Evolutionary conservation across 139 green algal genomes (phyloP).

Genomic region (Tetraselmis striata): DNA sequence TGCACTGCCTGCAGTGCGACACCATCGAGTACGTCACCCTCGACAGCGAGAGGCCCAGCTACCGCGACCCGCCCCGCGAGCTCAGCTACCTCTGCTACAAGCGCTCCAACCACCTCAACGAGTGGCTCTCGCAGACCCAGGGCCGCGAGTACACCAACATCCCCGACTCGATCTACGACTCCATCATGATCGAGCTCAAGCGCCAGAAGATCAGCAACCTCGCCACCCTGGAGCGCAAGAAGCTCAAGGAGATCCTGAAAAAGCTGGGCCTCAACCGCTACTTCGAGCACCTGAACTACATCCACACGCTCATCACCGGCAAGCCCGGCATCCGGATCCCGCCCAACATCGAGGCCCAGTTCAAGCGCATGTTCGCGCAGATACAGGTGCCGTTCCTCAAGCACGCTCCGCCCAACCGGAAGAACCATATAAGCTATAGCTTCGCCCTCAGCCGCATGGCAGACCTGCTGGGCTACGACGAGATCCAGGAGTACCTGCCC

Average conservation of each 20-base stretch:
- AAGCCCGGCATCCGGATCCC: slow-evolving; percentile 4
- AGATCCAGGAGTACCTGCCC: slow-evolving; percentile 12
- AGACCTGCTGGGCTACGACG: slow-evolving; percentile 15
- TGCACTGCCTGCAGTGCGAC: too few relatives aligned
- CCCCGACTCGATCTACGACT: slow-evolving; percentile 16
- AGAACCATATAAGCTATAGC: slow-evolving; percentile 25
- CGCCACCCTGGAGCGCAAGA: slow-evolving; percentile 4
- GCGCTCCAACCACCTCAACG: slow-evolving; percentile 22
- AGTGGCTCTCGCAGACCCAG: slow-evolving; percentile 20
- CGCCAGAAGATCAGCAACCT: slow-evolving; percentile 23
- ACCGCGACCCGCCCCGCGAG: slow-evolving; percentile 17
- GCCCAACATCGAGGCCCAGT: slow-evolving; percentile 9
- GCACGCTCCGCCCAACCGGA: not conserved
- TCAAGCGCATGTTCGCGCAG: slow-evolving; percentile 16
- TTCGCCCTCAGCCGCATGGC: slow-evolving; percentile 19
- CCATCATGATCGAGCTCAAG: slow-evolving; percentile 24
- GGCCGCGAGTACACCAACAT: slow-evolving; percentile 21
- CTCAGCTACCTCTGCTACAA: slow-evolving; percentile 19
- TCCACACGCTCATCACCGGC: slow-evolving; percentile 12
- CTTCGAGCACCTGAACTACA: slow-evolving; percentile 19
- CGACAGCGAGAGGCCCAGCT: too few relatives aligned
- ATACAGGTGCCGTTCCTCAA: slow-evolving; percentile 20
- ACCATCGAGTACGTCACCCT: too few relatives aligned
- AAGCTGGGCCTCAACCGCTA: slow-evolving; percentile 24
- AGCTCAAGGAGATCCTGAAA: slow-evolving; percentile 18